Evolutionary conservation across 805 yeast genomes (phyloP).

Genomic region (Hemisphaericaspora nanyangensis): DNA sequence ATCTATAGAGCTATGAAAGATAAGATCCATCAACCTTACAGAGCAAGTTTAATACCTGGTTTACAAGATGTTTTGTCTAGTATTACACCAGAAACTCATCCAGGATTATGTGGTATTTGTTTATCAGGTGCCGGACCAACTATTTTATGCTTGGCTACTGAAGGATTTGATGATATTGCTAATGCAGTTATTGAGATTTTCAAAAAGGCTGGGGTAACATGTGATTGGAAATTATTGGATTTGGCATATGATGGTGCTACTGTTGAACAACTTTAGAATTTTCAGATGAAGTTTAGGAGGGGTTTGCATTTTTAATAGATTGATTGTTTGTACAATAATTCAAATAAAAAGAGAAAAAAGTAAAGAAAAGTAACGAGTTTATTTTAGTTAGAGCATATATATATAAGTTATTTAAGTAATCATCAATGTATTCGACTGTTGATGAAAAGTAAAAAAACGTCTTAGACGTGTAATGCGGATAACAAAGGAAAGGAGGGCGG

Average conservation of each 20-base stretch:
- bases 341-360: background rate
- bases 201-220: slow-evolving; percentile 58
- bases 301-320: background rate
- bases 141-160: slow-evolving; percentile 87
- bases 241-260: slow-evolving; percentile 87
- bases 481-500: too few species aligned
- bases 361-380: too few species aligned
- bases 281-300: background rate
- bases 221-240: slow-evolving; percentile 80
- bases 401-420: too few species aligned
- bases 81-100: slow-evolving; percentile 77
- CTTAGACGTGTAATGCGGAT: too few species aligned
- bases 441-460: too few species aligned
- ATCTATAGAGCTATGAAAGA: slow-evolving; percentile 97
- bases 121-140: slow-evolving; percentile 98
- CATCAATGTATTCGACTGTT: too few species aligned
- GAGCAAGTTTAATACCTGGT: slow-evolving; percentile 90
- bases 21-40: slow-evolving; percentile 94
- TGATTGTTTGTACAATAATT: too few species aligned
- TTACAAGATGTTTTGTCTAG: slow-evolving; percentile 72
- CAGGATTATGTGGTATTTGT: slow-evolving; percentile 90
- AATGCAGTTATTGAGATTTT: slow-evolving; percentile 68
- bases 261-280: slow-evolving; percentile 31
- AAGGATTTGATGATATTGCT: slow-evolving; percentile 81
- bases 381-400: too few species aligned